Base-by-base conservation (phyloP, 2,329 filamentous ascomycete species). In the Pseudogymnoascus sp. region DNA sequence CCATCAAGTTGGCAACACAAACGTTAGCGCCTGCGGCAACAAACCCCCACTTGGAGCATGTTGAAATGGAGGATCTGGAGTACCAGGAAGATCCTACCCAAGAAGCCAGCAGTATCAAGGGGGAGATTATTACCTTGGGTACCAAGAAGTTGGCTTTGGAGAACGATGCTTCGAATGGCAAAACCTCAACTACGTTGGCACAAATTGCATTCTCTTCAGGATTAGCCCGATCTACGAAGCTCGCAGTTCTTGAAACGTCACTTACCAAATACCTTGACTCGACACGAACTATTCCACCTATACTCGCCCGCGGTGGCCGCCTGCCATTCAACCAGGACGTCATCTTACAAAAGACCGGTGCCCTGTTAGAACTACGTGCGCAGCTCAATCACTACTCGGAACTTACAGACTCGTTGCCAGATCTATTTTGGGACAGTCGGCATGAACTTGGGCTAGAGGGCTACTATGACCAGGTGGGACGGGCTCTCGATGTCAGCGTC, bases 191-290 rank as follows among this genome's bases (percentile, higher is more conserved):
- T 1, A 89, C 93, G 1, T 81, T 97, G 12, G 92, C 92, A 68
- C 97, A 97, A 73, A 93, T 97, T 65, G 94, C 94, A 45, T 97
- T 97, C 74, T 97, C 93, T 0, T 97, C 92, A 0, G 93, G 93
- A 1, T 82, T 99, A 8, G 93, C 94, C 4, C 84, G 94, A 61
- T 94, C 89, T 69, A 97, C 94, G 5, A 97, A 97, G 74, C 83
- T 99, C 10, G 93, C 92, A 37, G 91, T 96, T 2, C 82, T 99
- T 21, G 94, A 99, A 75, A 88, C 85, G 60, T 83, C 90, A 37
- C 80, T 97, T 13, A 86, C 84, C 40, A 84, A 86, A 60, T 97
- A 97, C 75, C 92, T 97, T 69, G 86, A 92, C 69, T 91, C 88
- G 60, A 97, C 92, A 0, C 86, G 90, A 64, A 80, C 84, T 60